Base-by-base conservation (phyloP, 2,329 filamentous ascomycete species). In the Aspergillus versicolor region DNA sequence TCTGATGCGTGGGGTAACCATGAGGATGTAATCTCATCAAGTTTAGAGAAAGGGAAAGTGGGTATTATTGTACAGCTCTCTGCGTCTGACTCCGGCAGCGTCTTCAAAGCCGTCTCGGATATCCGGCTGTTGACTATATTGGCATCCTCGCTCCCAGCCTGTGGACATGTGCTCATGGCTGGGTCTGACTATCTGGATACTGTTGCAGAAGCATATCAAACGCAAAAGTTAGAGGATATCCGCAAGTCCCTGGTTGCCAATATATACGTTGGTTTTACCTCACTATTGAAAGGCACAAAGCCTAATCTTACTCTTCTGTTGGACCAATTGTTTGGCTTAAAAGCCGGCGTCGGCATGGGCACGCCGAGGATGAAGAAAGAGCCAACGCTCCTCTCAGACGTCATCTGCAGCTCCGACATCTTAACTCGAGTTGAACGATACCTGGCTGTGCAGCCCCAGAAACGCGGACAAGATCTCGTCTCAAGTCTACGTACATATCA, bases 131-230 rank as follows among this genome's bases (percentile, higher is more conserved):
- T 79, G 54, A 78, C 75, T 11, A 64, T 76, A 21, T 63, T 80
- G 32, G 62, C 74, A 4, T 76, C 73, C 24, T 63, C 68, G 24
- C 68, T 77, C 54, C 73, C 75, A 21, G 66, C 80, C 22, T 76
- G 76, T 44, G 83, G 81, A 30, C 73, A 77, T 6, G 79, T 90
- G 63, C 87, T 96, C 65, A 83, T 96, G 64, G 89, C 89, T 0
- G 93, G 93, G 1, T 92, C 89, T 50, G 93, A 97, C 73, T 93
- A 94, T 65, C 74, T 96, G 19, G 93, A 97, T 70, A 85, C 88
- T 0, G 80, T 96, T 12, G 68, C 69, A 52, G 76, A 79, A 59
- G 67, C 69, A 30, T 79, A 78, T 59, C 65, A 66, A 30, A 77
- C 77, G 48, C 81, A 87, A 56, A 86, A 84, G 72, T 84, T 87